Conservation (phyloP, 306 rosid genomes). For the Dryas alaskensis region DNA sequence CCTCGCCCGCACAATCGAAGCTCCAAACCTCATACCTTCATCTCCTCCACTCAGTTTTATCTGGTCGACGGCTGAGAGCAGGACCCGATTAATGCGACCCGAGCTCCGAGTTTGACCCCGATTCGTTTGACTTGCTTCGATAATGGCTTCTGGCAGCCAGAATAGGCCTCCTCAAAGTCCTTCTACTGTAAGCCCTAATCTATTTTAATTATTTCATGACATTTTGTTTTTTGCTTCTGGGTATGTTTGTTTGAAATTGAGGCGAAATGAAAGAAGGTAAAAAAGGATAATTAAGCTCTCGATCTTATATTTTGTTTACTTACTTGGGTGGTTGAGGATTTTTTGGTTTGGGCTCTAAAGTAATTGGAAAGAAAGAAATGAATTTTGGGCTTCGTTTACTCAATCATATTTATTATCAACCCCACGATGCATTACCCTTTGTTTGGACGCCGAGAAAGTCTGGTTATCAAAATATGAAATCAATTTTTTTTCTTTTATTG, state of each 20-base stretch:
- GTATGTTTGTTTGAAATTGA: background rate
- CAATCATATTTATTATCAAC: background rate
- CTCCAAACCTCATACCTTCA: background rate
- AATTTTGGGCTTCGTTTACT: background rate
- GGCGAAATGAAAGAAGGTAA: background rate
- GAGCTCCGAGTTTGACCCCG: background rate
- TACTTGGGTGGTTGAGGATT: background rate
- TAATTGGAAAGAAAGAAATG: conserved; percentile 1
- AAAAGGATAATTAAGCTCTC: too few relatives aligned
- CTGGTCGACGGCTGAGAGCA: background rate
- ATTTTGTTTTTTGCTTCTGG: background rate
- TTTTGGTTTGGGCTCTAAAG: background rate
- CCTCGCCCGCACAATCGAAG: background rate
- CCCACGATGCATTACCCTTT: background rate
- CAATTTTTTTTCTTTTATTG: too few relatives aligned
- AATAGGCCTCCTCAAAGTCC: conserved; percentile 80
- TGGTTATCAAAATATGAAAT: background rate
- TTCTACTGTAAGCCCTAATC: conserved; percentile 40
- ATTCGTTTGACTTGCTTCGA: conserved; percentile 1
- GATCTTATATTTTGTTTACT: background rate
- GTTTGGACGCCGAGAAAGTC: background rate
- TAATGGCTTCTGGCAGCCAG: conserved; percentile 77
- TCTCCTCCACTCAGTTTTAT: background rate
- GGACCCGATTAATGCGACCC: conserved; percentile 14
- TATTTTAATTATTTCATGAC: background rate